These are phyloP conservation scores for Penicillium sp. DNA, from an alignment of 2,329 filamentous ascomycete species.

Conservation along the genomic window DNA sequence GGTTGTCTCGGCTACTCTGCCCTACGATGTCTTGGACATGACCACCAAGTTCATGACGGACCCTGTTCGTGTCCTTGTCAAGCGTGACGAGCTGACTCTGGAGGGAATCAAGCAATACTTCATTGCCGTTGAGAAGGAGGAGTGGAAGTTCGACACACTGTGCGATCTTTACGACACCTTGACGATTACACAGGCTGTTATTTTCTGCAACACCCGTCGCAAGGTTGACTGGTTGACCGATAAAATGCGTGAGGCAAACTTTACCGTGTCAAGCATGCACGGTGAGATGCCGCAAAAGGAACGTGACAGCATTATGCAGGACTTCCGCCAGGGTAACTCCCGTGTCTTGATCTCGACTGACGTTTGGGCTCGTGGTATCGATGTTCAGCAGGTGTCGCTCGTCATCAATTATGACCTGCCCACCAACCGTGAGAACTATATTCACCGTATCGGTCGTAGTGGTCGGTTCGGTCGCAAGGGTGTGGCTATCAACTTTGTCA, in stretches of 20 bases:
- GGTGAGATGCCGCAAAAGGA: slow-evolving; percentile 98
- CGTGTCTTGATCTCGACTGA: slow-evolving; percentile 99
- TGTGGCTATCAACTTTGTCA: slow-evolving; percentile 99
- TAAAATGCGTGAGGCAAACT: slow-evolving; percentile 97
- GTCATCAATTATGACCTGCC: slow-evolving; percentile 99
- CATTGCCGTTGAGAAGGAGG: slow-evolving; percentile 99
- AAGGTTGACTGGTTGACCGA: slow-evolving; percentile 99
- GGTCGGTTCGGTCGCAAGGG: slow-evolving; percentile 99
- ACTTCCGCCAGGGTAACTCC: slow-evolving; percentile 98
- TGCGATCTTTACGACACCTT: slow-evolving; percentile 99
- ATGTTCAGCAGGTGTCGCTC: slow-evolving; percentile 98
- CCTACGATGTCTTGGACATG: slow-evolving; percentile 97
- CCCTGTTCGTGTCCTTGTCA: slow-evolving; percentile 97
- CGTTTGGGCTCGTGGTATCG: slow-evolving; percentile 97
- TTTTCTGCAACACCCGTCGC: slow-evolving; percentile 99
- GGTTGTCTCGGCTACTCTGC: slow-evolving; percentile 96
- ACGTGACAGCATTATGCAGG: slow-evolving; percentile 99
- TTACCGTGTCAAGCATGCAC: slow-evolving; percentile 99
- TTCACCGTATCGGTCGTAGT: slow-evolving; percentile 98
- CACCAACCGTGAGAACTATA: slow-evolving; percentile 99
- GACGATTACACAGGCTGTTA: slow-evolving; percentile 98
- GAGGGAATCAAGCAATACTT: slow-evolving; percentile 99
- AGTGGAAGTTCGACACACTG: slow-evolving; percentile 99
- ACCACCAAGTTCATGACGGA: slow-evolving; percentile 99
- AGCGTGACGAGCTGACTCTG: slow-evolving; percentile 99